These are phyloP conservation scores for Daldinia decipiens DNA, from an alignment of 495 filamentous ascomycete genomes.

Conservation along the genomic window DNA sequence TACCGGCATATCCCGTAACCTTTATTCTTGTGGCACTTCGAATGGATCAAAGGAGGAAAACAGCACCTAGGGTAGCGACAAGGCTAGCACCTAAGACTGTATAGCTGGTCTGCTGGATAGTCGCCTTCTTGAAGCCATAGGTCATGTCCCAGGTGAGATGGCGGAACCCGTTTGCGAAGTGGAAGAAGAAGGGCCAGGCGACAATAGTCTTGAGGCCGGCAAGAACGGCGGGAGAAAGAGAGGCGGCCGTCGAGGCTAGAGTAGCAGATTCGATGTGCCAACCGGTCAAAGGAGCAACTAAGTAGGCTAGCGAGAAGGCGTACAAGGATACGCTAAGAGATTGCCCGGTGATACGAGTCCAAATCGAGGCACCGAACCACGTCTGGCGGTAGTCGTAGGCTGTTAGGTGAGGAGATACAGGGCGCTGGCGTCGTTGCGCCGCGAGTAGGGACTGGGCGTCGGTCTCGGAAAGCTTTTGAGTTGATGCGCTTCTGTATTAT, in stretches of 20 bases:
- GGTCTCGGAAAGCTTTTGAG: slow-evolving; percentile 65
- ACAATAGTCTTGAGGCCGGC: slow-evolving; percentile 74
- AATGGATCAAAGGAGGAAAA: slow-evolving; percentile 51
- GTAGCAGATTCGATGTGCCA: slow-evolving; percentile 85
- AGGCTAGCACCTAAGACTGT: slow-evolving; percentile 73
- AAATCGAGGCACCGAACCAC: slow-evolving; percentile 72
- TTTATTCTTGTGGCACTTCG: background rate
- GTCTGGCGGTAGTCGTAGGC: slow-evolving; percentile 93
- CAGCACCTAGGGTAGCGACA: slow-evolving; percentile 69
- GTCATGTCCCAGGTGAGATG: slow-evolving; percentile 90
- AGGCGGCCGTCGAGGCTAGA: slow-evolving; percentile 79
- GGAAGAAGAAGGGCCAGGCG: slow-evolving; percentile 88
- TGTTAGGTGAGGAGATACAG: slow-evolving; percentile 84
- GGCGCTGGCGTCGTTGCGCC: slow-evolving; percentile 84
- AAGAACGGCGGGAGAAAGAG: slow-evolving; percentile 75
- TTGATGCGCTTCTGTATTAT: slow-evolving; percentile 62
- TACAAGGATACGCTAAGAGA: slow-evolving; percentile 80
- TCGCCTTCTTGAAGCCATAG: slow-evolving; percentile 70
- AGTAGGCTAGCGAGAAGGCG: slow-evolving; percentile 83
- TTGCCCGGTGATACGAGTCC: slow-evolving; percentile 85
- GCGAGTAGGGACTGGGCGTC: slow-evolving; percentile 79
- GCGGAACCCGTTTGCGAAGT: slow-evolving; percentile 85
- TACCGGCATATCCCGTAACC: background rate
- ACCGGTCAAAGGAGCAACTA: slow-evolving; percentile 80
- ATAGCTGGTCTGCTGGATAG: slow-evolving; percentile 81